Base-by-base conservation (phyloP, 2,329 filamentous ascomycete genomes). In the Immersiporthe knoxdaviesiana region DNA sequence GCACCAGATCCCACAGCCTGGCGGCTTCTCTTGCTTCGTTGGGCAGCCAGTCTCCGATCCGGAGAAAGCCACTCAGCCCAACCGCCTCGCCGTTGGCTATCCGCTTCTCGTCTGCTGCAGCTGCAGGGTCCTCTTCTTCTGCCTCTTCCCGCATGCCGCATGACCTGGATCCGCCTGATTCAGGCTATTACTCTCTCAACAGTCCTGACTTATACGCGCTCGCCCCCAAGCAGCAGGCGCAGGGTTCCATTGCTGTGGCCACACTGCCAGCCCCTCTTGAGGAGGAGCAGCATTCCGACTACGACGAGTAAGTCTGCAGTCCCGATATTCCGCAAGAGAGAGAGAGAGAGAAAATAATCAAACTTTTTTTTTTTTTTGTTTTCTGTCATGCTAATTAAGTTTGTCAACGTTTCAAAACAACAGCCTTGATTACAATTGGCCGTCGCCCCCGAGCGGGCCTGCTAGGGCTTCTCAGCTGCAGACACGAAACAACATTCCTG, bases 201-300 rank as follows among this genome's bases (percentile, higher is more conserved):
- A 89, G 87, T 76, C 87, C 87, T 71, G 89, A 86, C 41, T 79
- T 90, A 63, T 89, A 90, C 83, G 85, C 88, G 47, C 39, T 61
- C 47, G 52, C 44, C 32, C 65, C 58, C 61, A 67, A 67, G 32
- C 21, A 47, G 18, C 44, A 47, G 44, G 35, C 18, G n/a, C 56
- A 67, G 30, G 74, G 84, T 84, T 64, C 72, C 69, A 61, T 58
- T 68, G 61, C 61, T 68, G 27, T 63, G 66, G 52, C 71, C 21
- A 66, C 72, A 4, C 65, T 67, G 65, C 72, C 68, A 60, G 41
- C 66, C 52, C 65, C 65, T 27, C 66, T 65, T 24, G 63, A 66
- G 24, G 41, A 39, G 24, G 35, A 47, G 21, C 30, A 47, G 35
- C 63, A 67, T 50, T 70, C 65, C 21, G 68, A 71, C 44, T 47